Percentiles rank a stretch among this genome's conserved stretches.
Evolutionary conservation across 1,284 basidiomycete species (phyloP).

Genomic region (Puccinia hordei): DNA sequence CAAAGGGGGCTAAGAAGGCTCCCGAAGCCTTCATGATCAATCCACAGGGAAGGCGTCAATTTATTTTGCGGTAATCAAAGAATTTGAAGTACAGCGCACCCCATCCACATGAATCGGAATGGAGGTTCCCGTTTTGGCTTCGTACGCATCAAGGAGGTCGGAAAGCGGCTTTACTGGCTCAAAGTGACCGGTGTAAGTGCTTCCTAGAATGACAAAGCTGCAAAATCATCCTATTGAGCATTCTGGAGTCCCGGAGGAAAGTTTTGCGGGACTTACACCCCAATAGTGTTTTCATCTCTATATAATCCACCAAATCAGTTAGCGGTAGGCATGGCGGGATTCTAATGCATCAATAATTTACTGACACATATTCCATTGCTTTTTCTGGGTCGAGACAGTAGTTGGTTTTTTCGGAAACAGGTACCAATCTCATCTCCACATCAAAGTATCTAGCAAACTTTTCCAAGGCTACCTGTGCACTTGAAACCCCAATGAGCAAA

Average conservation of each 20-base stretch:
- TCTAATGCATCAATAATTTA: constrained; percentile 71
- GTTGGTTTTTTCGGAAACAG: constrained; percentile 72
- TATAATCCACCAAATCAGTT: not conserved
- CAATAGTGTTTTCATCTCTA: constrained; percentile 63
- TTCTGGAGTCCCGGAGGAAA: constrained; percentile 52
- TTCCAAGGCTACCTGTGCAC: constrained; percentile 76
- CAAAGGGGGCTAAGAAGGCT: constrained; percentile 82
- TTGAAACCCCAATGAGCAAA: constrained; percentile 70
- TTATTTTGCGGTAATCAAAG: not conserved
- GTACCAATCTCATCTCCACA: constrained; percentile 77
- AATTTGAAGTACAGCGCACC: constrained; percentile 55
- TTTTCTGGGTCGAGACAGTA: constrained; percentile 81
- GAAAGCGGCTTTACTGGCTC: constrained; percentile 87
- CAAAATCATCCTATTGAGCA: constrained; percentile 49
- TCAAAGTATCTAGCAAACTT: constrained; percentile 82
- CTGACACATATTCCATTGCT: constrained; percentile 73
- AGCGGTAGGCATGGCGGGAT: constrained; percentile 53
- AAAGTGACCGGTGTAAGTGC: constrained; percentile 89
- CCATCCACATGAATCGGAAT: constrained; percentile 70
- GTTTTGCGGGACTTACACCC: constrained; percentile 74
- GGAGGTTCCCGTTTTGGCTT: constrained; percentile 71
- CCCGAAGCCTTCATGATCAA: constrained; percentile 72
- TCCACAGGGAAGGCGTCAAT: constrained; percentile 5
- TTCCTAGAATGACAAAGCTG: constrained; percentile 59
- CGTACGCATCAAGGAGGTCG: constrained; percentile 79